phyloP scores from a whole-genome alignment of 495 filamentous ascomycete genomes.

The Talaromyces liani region DNA sequence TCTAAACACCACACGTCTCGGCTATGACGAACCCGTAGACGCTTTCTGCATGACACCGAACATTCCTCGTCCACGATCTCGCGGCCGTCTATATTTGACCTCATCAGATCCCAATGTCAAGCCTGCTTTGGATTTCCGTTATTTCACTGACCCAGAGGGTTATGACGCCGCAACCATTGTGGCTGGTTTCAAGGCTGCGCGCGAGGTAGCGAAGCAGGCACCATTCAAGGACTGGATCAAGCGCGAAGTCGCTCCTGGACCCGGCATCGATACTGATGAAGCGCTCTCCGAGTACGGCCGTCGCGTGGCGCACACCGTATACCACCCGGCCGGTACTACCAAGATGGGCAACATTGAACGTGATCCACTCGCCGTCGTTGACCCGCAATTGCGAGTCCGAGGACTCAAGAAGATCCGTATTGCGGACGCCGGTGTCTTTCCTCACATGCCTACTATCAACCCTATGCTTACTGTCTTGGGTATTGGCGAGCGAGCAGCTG shows the following conservation, averaged over 20 bases:
- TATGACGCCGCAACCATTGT: constrained; percentile 79
- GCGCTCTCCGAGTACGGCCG: constrained; percentile 68
- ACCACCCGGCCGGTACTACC: constrained; percentile 79
- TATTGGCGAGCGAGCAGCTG: constrained; percentile 57
- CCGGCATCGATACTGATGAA: constrained; percentile 58
- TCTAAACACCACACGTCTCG: constrained; percentile 62
- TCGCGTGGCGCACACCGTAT: constrained; percentile 72
- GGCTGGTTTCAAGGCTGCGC: constrained; percentile 65
- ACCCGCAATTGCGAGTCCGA: constrained; percentile 46
- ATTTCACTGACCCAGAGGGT: constrained; percentile 78
- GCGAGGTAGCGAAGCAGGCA: constrained; percentile 58
- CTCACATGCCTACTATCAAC: constrained; percentile 59
- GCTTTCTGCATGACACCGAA: constrained; percentile 92
- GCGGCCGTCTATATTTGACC: constrained; percentile 65
- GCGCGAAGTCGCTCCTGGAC: constrained; percentile 71
- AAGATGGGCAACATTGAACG: constrained; percentile 68
- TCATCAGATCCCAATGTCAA: constrained; percentile 64
- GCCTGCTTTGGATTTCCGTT: constrained; percentile 77
- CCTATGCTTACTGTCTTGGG: constrained; percentile 61
- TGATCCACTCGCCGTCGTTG: constrained; percentile 62
- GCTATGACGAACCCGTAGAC: constrained; percentile 64
- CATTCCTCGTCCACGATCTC: constrained; percentile 72
- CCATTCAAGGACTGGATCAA: constrained; percentile 77
- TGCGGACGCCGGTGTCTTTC: constrained; percentile 62
- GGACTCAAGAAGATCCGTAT: constrained; percentile 54